Percentiles rank a stretch among this genome's conserved stretches.
These are phyloP conservation scores for Fusarium sp. DNA, from an alignment of 2,329 filamentous ascomycete species.

Conservation along the genomic window DNA sequence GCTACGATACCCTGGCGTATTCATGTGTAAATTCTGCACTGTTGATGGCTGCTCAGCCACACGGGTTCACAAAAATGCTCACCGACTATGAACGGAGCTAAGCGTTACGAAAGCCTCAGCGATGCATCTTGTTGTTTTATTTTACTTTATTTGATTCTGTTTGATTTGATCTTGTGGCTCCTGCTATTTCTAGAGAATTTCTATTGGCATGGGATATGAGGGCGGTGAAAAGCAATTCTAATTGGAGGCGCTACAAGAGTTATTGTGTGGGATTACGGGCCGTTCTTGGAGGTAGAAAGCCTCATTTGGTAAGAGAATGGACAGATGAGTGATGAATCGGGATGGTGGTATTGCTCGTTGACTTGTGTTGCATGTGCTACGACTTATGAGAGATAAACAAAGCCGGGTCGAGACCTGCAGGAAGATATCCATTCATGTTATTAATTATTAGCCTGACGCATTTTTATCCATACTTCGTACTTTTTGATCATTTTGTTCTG, in stretches of 20 bases:
- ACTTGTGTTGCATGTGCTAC: slow-evolving; percentile 45
- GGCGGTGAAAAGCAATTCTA: slow-evolving; percentile 35
- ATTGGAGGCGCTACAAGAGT: slow-evolving; percentile 27
- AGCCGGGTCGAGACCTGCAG: slow-evolving; percentile 38
- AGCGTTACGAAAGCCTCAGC: slow-evolving; percentile 40
- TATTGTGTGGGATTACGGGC: slow-evolving; percentile 20
- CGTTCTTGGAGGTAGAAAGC: slow-evolving; percentile 26
- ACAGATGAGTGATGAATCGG: slow-evolving; percentile 22
- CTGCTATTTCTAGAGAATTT: slow-evolving; percentile 15
- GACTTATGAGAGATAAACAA: slow-evolving; percentile 50
- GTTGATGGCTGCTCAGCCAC: neutral
- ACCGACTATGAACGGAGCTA: slow-evolving; percentile 27
- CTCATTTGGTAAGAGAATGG: slow-evolving; percentile 22
- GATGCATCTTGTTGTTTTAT: slow-evolving; percentile 30
- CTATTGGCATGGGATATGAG: slow-evolving; percentile 25
- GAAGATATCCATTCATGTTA: slow-evolving; percentile 47
- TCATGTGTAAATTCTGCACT: slow-evolving; percentile 41
- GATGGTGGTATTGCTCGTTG: slow-evolving; percentile 35
- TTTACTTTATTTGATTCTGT: neutral
- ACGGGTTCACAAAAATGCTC: slow-evolving; percentile 10
- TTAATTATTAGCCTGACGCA: slow-evolving; percentile 22
- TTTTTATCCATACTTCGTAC: slow-evolving; percentile 7
- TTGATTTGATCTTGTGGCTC: neutral
- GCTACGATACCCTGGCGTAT: slow-evolving; percentile 51
- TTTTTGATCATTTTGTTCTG: neutral